Evolutionary conservation across 176 grass and related monocot genomes (phyloP), one percentile per base, ranked within the genome.

Genomic region (Musa troglodytarum): DNA sequence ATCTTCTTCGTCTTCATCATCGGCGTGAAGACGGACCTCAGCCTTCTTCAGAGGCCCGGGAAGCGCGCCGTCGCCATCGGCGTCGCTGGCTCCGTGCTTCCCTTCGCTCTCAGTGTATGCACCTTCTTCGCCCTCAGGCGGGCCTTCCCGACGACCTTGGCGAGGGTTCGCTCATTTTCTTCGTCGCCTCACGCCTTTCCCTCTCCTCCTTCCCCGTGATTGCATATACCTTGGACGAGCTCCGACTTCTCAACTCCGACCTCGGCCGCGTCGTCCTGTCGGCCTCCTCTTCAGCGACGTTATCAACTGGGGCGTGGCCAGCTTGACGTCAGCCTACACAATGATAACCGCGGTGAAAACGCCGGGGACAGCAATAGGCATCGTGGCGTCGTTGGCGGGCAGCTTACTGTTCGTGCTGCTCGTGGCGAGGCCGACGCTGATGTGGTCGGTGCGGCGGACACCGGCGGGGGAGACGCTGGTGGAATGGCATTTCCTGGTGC

Each of bases 231-330:
- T 85, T 96, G 20, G 78, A 73, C 15, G 89, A 96, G 80, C 87
- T 92, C 24, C 81, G 78, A 55, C 87, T 96, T 23, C 85, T 96
- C 72, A 96, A 87, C 86, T 87, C 92, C n/a, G 92, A 96, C 74
- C 92, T 96, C 19, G 89, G 92, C 29, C 92, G 85, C 83, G 80
- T 92, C 73, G 92, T 83, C 67, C 79, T 96, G 28, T 85, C 85
- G 0, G 89, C 85, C 11, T 87, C 92, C 87, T 96, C 29, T 65
- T 96, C 87, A 92, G 82, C 17, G 92, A 96, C 78, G 71, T 89
- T 17, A 49, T 73, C 5, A 87, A 82, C 7, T 92, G 89, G 87
- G 67, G 87, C 82, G 29, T 92, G n/a, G 74, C 69, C 14, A 77
- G 72, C 15, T 52, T 57, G 74, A 74, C 74, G 55, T 68, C 79